Percentiles rank a stretch among this genome's conserved stretches.
These are phyloP conservation scores for Pseudonitzschia multistriata DNA, from an alignment of 108 stramenopile species.

Conservation along the genomic window DNA sequence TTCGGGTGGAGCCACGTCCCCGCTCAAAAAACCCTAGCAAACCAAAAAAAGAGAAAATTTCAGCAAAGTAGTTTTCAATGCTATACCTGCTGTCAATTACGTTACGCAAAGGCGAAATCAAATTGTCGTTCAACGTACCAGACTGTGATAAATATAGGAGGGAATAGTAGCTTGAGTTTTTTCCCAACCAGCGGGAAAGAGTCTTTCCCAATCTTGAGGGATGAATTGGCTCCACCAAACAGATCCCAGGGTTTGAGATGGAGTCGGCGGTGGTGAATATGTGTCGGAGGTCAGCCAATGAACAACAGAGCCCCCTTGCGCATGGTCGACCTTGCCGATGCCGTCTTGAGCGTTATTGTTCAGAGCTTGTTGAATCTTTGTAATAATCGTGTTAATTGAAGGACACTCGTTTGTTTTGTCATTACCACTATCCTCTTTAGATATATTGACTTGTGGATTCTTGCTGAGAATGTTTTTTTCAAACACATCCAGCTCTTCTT, in stretches of 20 bases:
- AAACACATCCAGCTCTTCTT: slow-evolving; percentile 25
- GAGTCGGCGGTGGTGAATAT: slow-evolving; percentile 4
- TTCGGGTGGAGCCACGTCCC: slow-evolving; percentile 40
- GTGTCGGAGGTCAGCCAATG: slow-evolving; percentile 35
- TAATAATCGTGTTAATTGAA: slow-evolving; percentile 9
- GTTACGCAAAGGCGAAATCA: neutral
- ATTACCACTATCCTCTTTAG: neutral
- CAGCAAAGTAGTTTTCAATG: neutral
- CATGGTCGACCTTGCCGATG: slow-evolving; percentile 28
- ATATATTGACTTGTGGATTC: neutral
- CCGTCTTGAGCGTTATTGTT: slow-evolving; percentile 28
- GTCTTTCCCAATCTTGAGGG: slow-evolving; percentile 75
- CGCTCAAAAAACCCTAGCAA: slow-evolving; percentile 23
- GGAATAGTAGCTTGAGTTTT: slow-evolving; percentile 48
- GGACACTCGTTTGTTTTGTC: slow-evolving; percentile 14
- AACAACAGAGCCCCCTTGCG: slow-evolving; percentile 34
- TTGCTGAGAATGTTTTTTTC: neutral
- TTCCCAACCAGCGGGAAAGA: slow-evolving; percentile 50
- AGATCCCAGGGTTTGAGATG: slow-evolving; percentile 24
- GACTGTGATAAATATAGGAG: slow-evolving; percentile 44
- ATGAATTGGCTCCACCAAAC: slow-evolving; percentile 52
- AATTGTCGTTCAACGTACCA: slow-evolving; percentile 26
- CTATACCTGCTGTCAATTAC: neutral
- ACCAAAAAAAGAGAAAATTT: slow-evolving; percentile 11
- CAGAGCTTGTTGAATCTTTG: slow-evolving; percentile 23